Evolutionary conservation across 2,329 filamentous ascomycete genomes (phyloP).

Genomic region (Penicillium sp.): DNA sequence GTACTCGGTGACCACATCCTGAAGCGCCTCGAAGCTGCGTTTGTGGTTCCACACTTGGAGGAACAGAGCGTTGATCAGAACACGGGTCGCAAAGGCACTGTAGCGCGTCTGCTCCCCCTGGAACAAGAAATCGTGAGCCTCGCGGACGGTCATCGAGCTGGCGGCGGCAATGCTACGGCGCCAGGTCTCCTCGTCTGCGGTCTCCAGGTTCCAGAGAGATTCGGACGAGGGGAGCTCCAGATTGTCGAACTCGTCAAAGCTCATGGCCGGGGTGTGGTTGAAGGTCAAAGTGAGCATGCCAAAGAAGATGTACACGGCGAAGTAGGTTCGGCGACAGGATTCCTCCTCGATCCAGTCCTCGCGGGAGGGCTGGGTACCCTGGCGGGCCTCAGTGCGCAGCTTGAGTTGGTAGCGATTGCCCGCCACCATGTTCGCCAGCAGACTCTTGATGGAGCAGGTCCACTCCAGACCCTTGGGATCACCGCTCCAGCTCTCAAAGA

Average conservation of each 20-base stretch:
- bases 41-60: conserved; percentile 99
- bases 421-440: conserved; percentile 97
- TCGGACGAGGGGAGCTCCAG: conserved; percentile 89
- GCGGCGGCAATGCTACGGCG: conserved; percentile 67
- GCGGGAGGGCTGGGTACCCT: conserved; percentile 67
- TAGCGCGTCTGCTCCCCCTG: conserved; percentile 86
- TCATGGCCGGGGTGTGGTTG: conserved; percentile 96
- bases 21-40: conserved; percentile 91
- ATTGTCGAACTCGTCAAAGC: conserved; percentile 96
- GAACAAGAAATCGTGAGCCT: conserved; percentile 92
- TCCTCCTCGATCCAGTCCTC: conserved; percentile 96
- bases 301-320: conserved; percentile 98
- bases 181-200: conserved; percentile 75
- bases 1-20: conserved; percentile 97
- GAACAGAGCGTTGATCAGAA: conserved; percentile 98
- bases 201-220: conserved; percentile 83
- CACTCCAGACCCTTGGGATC: conserved; percentile 96
- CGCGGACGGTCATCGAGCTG: conserved; percentile 77
- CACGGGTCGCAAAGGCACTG: conserved; percentile 91
- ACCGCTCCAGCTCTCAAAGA: conserved; percentile 98
- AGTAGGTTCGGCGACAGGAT: conserved; percentile 92
- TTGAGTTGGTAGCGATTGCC: conserved; percentile 96
- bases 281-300: conserved; percentile 90
- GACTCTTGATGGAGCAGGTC: conserved; percentile 97
- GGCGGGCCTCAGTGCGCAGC: conserved; percentile 81